These are phyloP conservation scores for Pseudocercospora musae DNA, from an alignment of 2,329 filamentous ascomycete species.

Conservation along the genomic window DNA sequence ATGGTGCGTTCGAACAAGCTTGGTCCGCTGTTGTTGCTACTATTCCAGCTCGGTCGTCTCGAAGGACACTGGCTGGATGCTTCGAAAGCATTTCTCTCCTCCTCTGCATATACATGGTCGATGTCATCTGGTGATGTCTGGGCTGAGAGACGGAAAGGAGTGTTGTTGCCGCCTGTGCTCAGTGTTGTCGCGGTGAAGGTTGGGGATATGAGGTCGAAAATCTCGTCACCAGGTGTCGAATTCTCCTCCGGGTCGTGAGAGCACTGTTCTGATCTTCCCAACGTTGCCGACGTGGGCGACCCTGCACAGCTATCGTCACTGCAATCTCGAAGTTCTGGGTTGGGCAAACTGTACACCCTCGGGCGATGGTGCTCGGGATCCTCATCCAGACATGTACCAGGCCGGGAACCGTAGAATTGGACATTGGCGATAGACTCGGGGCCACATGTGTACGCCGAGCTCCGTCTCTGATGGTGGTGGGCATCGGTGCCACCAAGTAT, in stretches of 20 bases:
- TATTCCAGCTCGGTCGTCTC: neutral
- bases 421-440: constrained; percentile 23
- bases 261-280: neutral
- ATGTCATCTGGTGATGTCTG: constrained; percentile 8
- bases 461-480: neutral
- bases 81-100: neutral
- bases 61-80: neutral
- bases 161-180: constrained; percentile 29
- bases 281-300: constrained; percentile 5
- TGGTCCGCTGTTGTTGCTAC: constrained; percentile 4
- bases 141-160: constrained; percentile 26
- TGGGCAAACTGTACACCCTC: constrained; percentile 20
- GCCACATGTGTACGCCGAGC: constrained; percentile 13
- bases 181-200: constrained; percentile 35
- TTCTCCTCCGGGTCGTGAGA: constrained; percentile 7
- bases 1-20: constrained; percentile 11
- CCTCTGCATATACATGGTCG: neutral
- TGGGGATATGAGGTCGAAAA: constrained; percentile 30
- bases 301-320: constrained; percentile 10
- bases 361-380: constrained; percentile 18
- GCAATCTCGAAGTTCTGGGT: constrained; percentile 19
- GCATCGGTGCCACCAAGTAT: neutral
- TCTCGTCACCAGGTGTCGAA: constrained; percentile 9
- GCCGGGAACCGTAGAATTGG: constrained; percentile 26
- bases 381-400: constrained; percentile 15